Evolutionary conservation across 2,329 filamentous ascomycete genomes (phyloP), one percentile per base, ranked within the genome.

Genomic region (Penicillium expansum): DNA sequence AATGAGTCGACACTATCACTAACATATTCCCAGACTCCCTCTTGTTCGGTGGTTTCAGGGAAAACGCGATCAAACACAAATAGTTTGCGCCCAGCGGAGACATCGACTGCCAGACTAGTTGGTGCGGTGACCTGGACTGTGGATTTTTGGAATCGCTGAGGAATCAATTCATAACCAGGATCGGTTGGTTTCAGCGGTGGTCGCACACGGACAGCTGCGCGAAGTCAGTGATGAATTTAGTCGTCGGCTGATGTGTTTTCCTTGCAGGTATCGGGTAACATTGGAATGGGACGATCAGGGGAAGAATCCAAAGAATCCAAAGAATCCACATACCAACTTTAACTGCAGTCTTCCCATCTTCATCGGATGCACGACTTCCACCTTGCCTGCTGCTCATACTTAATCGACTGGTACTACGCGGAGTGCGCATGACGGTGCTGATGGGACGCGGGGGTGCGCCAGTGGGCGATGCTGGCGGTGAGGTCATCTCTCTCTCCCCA

Each of bases 11-110:
- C 89, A 67, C 92, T 95, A 65, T 99, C 94, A 60, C 86, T 86
- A 48, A 99, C 80, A 69, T 99, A 99, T 45, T 96, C 90, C 90
- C 93, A 99, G 45, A 99, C 79, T 45, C 92, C 93, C 64, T 94
- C 89, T 73, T 99, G 94, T 58, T 85, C 83, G 8, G 92, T 82
- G 2, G 94, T 88, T 66, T 92, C 86, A 32, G 86, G 83, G 70
- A 99, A 99, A 5, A 99, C 92, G 60, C 92, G 88, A 76, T 99
- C 94, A 71, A 99, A 99, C 20, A 97, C 88, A 71, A 99, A 99
- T 4, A 97, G 82, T 72, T 97, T 97, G 70, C 89, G 89, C 48
- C 93, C 94, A 70, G 96, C 92, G 0, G 92, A 89, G 2, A 92
- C 90, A 70, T 97, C 94, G 65, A 99, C 91, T 24, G 90, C 83